A percentile compares a stretch with the other conserved stretches of the same genome.
Evolutionary conservation across 148 eudicot genomes (phyloP).

Genomic region (Beta vulgaris): DNA sequence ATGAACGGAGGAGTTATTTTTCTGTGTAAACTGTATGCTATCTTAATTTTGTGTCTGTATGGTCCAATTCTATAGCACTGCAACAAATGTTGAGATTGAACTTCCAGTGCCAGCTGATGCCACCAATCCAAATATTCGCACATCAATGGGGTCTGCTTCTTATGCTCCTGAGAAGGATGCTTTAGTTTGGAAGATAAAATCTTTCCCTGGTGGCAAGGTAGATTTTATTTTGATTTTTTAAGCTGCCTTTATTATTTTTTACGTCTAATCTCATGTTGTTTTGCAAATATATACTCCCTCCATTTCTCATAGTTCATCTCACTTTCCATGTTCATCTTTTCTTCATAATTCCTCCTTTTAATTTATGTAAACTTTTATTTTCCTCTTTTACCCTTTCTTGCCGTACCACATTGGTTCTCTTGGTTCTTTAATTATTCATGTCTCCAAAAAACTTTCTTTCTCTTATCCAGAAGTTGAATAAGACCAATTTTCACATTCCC

Average conservation of each 20-base stretch:
- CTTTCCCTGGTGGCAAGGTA: slow-evolving; percentile 99
- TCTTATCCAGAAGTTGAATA: too few species aligned
- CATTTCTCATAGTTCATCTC: too few species aligned
- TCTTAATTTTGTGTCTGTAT: not conserved
- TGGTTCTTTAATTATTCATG: too few species aligned
- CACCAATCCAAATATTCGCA: slow-evolving; percentile 83
- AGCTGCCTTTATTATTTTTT: not conserved
- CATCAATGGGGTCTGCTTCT: slow-evolving; percentile 95
- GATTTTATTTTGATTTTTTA: not conserved
- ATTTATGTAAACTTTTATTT: too few species aligned
- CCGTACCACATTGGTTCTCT: too few species aligned
- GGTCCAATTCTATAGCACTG: slow-evolving; percentile 54
- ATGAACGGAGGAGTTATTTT: too few species aligned
- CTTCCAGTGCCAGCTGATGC: slow-evolving; percentile 88
- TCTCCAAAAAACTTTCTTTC: too few species aligned
- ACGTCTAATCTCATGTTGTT: not conserved
- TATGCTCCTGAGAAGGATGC: slow-evolving; percentile 98
- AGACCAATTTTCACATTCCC: too few species aligned
- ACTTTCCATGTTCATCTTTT: too few species aligned
- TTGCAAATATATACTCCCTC: not conserved
- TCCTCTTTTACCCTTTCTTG: too few species aligned
- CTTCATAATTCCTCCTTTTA: too few species aligned
- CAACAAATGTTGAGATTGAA: slow-evolving; percentile 96
- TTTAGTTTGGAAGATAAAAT: slow-evolving; percentile 86
- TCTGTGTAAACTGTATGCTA: not conserved